A percentile compares a stretch with the other conserved stretches of the same genome.
Conservation (phyloP, 768 basidiomycete genomes). For the Termitomyces sp. region DNA sequence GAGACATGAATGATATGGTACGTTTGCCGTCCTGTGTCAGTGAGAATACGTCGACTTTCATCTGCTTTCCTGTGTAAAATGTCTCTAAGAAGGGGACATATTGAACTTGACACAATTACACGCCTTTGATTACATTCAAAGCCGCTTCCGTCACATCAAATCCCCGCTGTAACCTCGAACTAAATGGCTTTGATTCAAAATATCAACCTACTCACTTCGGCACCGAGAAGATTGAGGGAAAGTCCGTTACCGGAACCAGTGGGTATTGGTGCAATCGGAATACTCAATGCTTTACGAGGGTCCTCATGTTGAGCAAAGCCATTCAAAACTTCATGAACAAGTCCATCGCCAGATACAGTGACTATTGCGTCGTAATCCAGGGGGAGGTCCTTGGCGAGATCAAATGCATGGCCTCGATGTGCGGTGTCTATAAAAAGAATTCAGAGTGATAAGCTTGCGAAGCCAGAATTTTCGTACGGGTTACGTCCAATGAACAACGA, state of each 20-base stretch:
- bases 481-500: slow-evolving; percentile 55
- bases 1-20: slow-evolving; percentile 77
- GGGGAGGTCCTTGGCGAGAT: slow-evolving; percentile 52
- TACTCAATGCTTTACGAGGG: slow-evolving; percentile 53
- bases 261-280: slow-evolving; percentile 75
- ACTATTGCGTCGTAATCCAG: slow-evolving; percentile 70
- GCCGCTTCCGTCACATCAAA: slow-evolving; percentile 68
- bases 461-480: slow-evolving; percentile 38
- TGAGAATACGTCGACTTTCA: slow-evolving; percentile 76
- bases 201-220: slow-evolving; percentile 35
- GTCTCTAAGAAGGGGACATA: not conserved
- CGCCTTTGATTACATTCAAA: slow-evolving; percentile 79
- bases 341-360: slow-evolving; percentile 78
- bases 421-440: slow-evolving; percentile 48
- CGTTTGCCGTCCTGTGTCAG: slow-evolving; percentile 62
- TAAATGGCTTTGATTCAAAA: not conserved
- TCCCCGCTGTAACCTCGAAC: slow-evolving; percentile 42
- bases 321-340: slow-evolving; percentile 80
- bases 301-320: slow-evolving; percentile 67
- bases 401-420: slow-evolving; percentile 56
- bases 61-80: slow-evolving; percentile 50
- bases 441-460: not conserved
- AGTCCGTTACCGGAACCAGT: slow-evolving; percentile 80
- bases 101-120: not conserved
- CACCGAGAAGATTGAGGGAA: slow-evolving; percentile 69